Evolutionary conservation across 495 filamentous ascomycete genomes (phyloP), one percentile per base, ranked within the genome.

Genomic region (Friedmanniomyces simplex): DNA sequence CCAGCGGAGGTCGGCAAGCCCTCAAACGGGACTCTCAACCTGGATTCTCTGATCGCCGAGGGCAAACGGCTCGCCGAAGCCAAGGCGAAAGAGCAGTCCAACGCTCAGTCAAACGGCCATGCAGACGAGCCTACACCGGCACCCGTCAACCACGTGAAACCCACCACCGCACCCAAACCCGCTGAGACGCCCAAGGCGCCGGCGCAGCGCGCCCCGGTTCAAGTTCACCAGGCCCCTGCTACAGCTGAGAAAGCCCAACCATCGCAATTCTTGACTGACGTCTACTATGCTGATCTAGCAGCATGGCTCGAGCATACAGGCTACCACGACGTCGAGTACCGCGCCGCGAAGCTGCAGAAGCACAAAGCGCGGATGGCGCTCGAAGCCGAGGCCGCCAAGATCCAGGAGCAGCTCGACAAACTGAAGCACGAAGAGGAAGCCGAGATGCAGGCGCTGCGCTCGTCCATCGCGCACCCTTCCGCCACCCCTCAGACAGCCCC

Each of bases 221-320:
- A 50, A 18, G 14, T 58, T 12, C 21, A 52, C 8, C 11, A 52
- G 20, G 30, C 3, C 2, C 2, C 2, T 22, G 30, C 13, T 36
- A 13, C 30, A 21, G 30, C 26, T 20, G n/a, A 21, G n/a, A 26
- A 52, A 26, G 25, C 6, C 18, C n/a, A 32, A 14, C 49, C 14
- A 18, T n/a, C 60, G 13, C 34, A 39, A 16, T 32, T 22, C 6
- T 21, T 63, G 24, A 46, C 41, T 28, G 61, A 63, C 34, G 28
- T 60, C 13, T 63, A 67, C 53, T 67, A 63, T 43, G 55, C 65
- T 37, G 81, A 84, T 58, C 63, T 85, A 20, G 66, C 72, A 48
- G 79, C 83, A 52, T 85, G 81, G 79, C 74, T 85, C 30, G 73
- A 78, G 30, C 67, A 82, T 46, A 85, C 82, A 20, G 74, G 77